Evolutionary conservation across 2,329 filamentous ascomycete species (phyloP), one percentile per base, ranked within the genome.

Genomic region (Nothophoma quercina): DNA sequence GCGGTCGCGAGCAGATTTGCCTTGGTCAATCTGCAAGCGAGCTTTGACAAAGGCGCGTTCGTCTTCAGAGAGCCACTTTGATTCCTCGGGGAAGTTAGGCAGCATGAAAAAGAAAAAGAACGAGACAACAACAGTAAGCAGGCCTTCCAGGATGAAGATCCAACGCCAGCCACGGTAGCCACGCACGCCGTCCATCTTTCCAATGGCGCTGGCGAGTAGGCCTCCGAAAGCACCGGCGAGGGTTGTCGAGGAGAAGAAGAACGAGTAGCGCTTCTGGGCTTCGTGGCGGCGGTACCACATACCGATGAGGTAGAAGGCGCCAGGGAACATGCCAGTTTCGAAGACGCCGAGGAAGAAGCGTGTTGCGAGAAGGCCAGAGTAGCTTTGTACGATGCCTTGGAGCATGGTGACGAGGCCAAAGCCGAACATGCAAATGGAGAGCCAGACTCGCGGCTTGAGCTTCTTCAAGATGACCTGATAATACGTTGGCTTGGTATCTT

Each of bases 251-350:
- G 85, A 87, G 80, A 98, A 98, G 81, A 98, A 98, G 79, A 98
- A 93, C 13, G 88, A 90, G 77, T 93, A 97, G 23, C 95, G 87
- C 67, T 91, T 91, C 75, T 98, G 93, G 2, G 93, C 91, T 76
- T 98, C 95, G 35, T 81, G 81, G 54, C 93, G 86, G 54, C 88
- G 87, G 66, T 98, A 99, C 92, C 90, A 96, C 87, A 93, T 93
- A 51, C 90, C 86, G 56, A 92, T 86, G 7, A 93, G 77, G 67
- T 92, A 89, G 69, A 89, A 83, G 5, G 69, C 61, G 10, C 68
- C 68, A 1, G 67, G 68, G n/a, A 90, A 90, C 79, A 82, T 80
- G 47, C 79, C 79, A 0, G 77, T 72, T 45, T 78, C 79, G 50
- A 79, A 79, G 1, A 83, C 52, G 7, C 93, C 93, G 1, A 97